phyloP scores from a whole-genome alignment of 2,329 filamentous ascomycete genomes.

The Botrytis tulipae region DNA sequence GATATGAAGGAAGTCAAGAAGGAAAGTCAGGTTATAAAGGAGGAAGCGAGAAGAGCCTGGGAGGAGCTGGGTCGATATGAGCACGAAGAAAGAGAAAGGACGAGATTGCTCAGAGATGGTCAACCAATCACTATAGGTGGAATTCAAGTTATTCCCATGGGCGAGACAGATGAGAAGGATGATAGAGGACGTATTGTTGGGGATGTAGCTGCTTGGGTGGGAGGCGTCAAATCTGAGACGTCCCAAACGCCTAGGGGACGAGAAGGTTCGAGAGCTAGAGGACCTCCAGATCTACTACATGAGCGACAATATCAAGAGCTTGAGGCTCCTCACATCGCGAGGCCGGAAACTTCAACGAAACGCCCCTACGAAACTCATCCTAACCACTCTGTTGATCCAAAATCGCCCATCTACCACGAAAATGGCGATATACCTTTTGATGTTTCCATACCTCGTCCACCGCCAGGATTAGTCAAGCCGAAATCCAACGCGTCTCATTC shows the following conservation, averaged over 20 bases:
- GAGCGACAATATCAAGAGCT: conserved; percentile 4
- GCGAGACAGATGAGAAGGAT: conserved; percentile 2
- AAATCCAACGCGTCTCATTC: conserved; percentile 15
- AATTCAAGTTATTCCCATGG: conserved; percentile 91
- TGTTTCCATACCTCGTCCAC: conserved; percentile 2
- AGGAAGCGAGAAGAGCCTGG: conserved; percentile 93
- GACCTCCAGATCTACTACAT: neutral
- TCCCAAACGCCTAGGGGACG: neutral
- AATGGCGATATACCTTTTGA: neutral
- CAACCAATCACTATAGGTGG: conserved; percentile 87
- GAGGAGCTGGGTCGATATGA: conserved; percentile 92
- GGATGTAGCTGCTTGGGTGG: conserved; percentile 18
- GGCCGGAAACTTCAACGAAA: neutral
- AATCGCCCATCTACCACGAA: conserved; percentile 1
- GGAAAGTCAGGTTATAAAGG: conserved; percentile 20
- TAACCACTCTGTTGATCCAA: neutral
- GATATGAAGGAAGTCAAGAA: conserved; percentile 20
- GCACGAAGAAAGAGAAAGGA: conserved; percentile 87
- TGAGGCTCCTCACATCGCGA: neutral
- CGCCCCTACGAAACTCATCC: neutral
- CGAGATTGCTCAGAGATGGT: conserved; percentile 77
- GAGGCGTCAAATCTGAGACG: conserved; percentile 11
- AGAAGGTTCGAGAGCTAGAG: conserved; percentile 8
- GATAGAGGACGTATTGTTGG: neutral
- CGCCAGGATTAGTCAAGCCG: conserved; percentile 5